phyloP scores from a whole-genome alignment of 805 yeast genomes.

The Ogataea minuta region DNA sequence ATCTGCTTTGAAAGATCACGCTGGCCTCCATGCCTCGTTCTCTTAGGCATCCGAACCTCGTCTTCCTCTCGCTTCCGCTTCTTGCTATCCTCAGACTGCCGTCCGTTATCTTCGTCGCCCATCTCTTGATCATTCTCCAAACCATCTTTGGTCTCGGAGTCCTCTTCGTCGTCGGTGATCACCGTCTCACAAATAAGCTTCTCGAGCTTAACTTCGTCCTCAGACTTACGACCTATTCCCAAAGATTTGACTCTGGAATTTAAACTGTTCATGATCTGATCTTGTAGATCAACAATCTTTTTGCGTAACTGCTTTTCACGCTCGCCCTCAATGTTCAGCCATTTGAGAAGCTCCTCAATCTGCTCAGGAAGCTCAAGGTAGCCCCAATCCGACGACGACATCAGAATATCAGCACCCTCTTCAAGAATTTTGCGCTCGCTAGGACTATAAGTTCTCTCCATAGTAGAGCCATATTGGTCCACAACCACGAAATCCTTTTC shows the following conservation, averaged over 20 bases:
- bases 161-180: slow-evolving; percentile 37
- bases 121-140: slow-evolving; percentile 18
- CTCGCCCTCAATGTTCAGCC: slow-evolving; percentile 75
- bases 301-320: slow-evolving; percentile 66
- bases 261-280: slow-evolving; percentile 53
- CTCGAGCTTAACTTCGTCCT: slow-evolving; percentile 42
- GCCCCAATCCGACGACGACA: slow-evolving; percentile 62
- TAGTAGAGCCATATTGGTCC: slow-evolving; percentile 39
- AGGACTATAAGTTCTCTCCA: slow-evolving; percentile 31
- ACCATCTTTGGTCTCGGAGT: slow-evolving; percentile 9
- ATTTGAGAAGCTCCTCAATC: slow-evolving; percentile 50
- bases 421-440: slow-evolving; percentile 63
- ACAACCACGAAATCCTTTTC: slow-evolving; percentile 26
- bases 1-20: slow-evolving; percentile 36
- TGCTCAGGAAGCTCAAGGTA: slow-evolving; percentile 62
- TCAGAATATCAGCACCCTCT: slow-evolving; percentile 57
- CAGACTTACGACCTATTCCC: slow-evolving; percentile 41
- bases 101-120: slow-evolving; percentile 25
- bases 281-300: slow-evolving; percentile 54
- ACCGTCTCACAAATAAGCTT: slow-evolving; percentile 39
- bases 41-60: slow-evolving; percentile 31
- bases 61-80: slow-evolving; percentile 28
- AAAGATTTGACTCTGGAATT: slow-evolving; percentile 56
- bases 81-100: slow-evolving; percentile 26
- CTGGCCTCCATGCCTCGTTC: slow-evolving; percentile 33